Evolutionary conservation across 2,329 filamentous ascomycete species (phyloP).

Genomic region (Didymella arachidicola): DNA sequence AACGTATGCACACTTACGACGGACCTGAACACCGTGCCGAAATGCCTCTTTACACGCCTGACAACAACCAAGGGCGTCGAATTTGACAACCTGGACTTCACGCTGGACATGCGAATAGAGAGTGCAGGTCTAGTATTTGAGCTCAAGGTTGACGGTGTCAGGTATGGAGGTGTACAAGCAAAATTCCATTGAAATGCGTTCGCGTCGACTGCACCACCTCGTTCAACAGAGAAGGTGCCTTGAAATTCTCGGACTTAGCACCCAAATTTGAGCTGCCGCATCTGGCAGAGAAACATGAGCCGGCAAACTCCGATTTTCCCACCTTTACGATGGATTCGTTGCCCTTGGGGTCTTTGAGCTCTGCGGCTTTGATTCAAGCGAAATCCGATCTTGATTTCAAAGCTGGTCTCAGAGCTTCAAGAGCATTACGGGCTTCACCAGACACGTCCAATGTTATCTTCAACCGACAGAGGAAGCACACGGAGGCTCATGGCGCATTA

Average conservation of each 20-base stretch:
- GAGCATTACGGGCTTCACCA: background rate
- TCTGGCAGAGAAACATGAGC: background rate
- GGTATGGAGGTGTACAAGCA: constrained; percentile 78
- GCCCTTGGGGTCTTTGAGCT: background rate
- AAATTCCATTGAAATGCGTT: constrained; percentile 69
- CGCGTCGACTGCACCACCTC: background rate
- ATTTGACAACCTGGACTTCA: constrained; percentile 84
- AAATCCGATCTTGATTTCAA: background rate
- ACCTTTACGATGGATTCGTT: background rate
- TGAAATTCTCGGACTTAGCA: background rate
- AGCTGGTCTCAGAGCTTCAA: background rate
- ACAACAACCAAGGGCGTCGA: constrained; percentile 81
- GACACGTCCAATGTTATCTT: background rate
- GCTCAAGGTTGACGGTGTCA: constrained; percentile 77
- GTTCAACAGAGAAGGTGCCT: background rate
- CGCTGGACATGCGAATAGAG: constrained; percentile 82
- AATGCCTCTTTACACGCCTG: constrained; percentile 74
- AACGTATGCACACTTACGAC: constrained; percentile 84
- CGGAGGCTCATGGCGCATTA: background rate
- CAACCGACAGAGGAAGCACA: background rate
- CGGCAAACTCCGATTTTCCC: background rate
- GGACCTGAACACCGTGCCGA: constrained; percentile 77
- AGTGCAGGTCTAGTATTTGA: constrained; percentile 80
- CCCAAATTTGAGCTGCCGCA: background rate
- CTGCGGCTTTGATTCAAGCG: background rate